phyloP scores from a whole-genome alignment of 495 filamentous ascomycete species.

The Penicillium bialowiezense region DNA sequence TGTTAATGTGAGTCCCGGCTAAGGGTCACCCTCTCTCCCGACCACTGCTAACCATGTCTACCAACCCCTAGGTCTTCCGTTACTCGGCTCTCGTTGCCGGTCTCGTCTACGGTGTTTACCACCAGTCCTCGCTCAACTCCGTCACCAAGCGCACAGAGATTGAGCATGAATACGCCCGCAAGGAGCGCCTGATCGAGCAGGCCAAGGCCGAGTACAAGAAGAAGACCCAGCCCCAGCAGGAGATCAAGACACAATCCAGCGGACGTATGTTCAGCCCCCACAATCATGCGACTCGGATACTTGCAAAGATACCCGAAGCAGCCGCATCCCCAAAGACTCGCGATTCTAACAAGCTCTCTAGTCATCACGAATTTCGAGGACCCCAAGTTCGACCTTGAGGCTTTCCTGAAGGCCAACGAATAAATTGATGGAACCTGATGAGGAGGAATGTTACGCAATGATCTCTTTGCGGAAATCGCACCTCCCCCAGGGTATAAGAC shows the following conservation, averaged over 20 bases:
- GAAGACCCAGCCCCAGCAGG: conserved; percentile 58
- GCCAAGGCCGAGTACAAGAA: conserved; percentile 88
- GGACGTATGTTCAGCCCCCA: conserved; percentile 54
- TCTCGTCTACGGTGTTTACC: conserved; percentile 87
- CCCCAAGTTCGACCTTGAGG: conserved; percentile 87
- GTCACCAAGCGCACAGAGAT: conserved; percentile 61
- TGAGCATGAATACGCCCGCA: conserved; percentile 79
- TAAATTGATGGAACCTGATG: conserved; percentile 35
- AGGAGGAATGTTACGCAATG: conserved; percentile 33
- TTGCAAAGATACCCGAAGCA: conserved; percentile 1
- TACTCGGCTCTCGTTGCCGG: conserved; percentile 86
- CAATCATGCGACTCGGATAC: not conserved
- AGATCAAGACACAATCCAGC: conserved; percentile 44
- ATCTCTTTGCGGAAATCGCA: conserved; percentile 34
- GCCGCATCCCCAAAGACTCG: conserved; percentile 1
- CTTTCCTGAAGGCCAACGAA: conserved; percentile 67
- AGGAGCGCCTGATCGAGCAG: conserved; percentile 81
- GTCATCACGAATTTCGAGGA: conserved; percentile 82
- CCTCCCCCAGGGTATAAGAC: conserved; percentile 40
- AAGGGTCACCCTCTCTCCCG: conserved; percentile 14
- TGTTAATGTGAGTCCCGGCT: conserved; percentile 45
- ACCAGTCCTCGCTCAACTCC: conserved; percentile 74
- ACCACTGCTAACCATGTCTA: conserved; percentile 21
- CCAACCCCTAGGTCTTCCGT: conserved; percentile 74
- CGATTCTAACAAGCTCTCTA: conserved; percentile 36